phyloP scores from a whole-genome alignment of 495 filamentous ascomycete species.

The Penicillium egyptiacum region DNA sequence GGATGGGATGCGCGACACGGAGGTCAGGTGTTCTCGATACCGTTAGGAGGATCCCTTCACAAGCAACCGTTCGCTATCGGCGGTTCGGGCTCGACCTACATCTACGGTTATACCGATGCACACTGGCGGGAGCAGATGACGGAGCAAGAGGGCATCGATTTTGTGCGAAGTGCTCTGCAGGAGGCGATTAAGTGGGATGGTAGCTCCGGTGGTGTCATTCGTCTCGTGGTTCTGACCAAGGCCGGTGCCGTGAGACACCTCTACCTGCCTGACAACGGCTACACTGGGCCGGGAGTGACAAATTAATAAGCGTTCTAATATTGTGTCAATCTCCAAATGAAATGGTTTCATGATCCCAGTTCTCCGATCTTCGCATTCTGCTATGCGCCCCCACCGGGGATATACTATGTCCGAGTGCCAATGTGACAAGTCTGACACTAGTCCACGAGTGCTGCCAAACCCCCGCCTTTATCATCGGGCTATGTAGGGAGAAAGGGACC shows the following conservation, averaged over 20 bases:
- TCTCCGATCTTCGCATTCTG: not conserved
- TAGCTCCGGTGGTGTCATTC: constrained; percentile 95
- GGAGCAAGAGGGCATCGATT: constrained; percentile 86
- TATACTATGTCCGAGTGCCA: not conserved
- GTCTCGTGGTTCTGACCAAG: constrained; percentile 91
- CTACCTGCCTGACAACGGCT: constrained; percentile 85
- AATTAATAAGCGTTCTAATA: constrained; percentile 39
- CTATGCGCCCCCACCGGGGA: not conserved
- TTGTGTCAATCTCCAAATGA: constrained; percentile 21
- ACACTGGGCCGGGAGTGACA: constrained; percentile 61
- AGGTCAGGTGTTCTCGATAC: constrained; percentile 96
- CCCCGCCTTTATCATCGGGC: not conserved
- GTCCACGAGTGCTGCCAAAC: not conserved
- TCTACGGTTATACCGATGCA: constrained; percentile 97
- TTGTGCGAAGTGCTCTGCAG: constrained; percentile 83
- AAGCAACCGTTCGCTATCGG: constrained; percentile 96
- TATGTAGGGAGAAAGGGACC: not conserved
- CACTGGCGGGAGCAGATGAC: constrained; percentile 96
- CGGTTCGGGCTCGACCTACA: constrained; percentile 96
- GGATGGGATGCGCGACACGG: constrained; percentile 92
- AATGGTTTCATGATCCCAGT: constrained; percentile 19
- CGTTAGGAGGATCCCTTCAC: constrained; percentile 93
- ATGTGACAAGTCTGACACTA: constrained; percentile 2
- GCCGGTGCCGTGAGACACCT: constrained; percentile 85
- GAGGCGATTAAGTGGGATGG: constrained; percentile 99